phyloP scores from a whole-genome alignment of 1,139 yeast species.

The Kodamaea anthophila region DNA sequence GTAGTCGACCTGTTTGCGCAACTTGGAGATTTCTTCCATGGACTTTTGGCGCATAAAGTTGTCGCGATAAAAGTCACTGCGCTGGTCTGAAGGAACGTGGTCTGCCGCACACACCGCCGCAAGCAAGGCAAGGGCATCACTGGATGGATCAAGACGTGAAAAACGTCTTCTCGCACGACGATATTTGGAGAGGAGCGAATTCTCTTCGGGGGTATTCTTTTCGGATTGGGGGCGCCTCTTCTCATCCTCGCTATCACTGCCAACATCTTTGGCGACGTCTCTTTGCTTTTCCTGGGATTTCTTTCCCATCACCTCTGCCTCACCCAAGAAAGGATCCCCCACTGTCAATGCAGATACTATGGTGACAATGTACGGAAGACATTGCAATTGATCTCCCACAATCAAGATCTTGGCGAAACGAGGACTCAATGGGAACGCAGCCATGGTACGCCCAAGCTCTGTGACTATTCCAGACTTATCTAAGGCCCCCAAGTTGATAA shows the following conservation, averaged over 20 bases:
- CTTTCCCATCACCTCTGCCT: conserved; percentile 59
- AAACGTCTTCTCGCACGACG: conserved; percentile 55
- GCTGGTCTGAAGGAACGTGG: conserved; percentile 51
- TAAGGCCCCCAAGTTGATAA: conserved; percentile 76
- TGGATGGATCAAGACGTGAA: conserved; percentile 57
- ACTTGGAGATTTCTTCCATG: conserved; percentile 80
- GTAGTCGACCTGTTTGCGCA: conserved; percentile 71
- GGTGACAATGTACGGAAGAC: conserved; percentile 82
- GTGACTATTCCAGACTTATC: conserved; percentile 52
- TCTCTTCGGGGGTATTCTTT: no score
- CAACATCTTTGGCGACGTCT: conserved; percentile 13
- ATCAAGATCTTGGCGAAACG: conserved; percentile 86
- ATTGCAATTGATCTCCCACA: conserved; percentile 79
- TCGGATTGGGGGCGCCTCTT: no score
- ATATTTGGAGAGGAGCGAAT: conserved; percentile 42
- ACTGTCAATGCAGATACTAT: conserved; percentile 90
- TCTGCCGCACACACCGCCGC: conserved; percentile 89
- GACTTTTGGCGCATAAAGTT: conserved; percentile 64
- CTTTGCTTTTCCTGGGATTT: conserved; percentile 16
- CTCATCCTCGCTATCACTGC: conserved; percentile 19
- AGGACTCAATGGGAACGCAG: conserved; percentile 89
- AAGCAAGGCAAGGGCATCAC: conserved; percentile 71
- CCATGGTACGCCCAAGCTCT: conserved; percentile 77
- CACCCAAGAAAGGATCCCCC: conserved; percentile 83
- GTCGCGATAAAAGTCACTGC: conserved; percentile 41